Conservation (phyloP, 495 filamentous ascomycete species). For the Xylaria sp. region DNA sequence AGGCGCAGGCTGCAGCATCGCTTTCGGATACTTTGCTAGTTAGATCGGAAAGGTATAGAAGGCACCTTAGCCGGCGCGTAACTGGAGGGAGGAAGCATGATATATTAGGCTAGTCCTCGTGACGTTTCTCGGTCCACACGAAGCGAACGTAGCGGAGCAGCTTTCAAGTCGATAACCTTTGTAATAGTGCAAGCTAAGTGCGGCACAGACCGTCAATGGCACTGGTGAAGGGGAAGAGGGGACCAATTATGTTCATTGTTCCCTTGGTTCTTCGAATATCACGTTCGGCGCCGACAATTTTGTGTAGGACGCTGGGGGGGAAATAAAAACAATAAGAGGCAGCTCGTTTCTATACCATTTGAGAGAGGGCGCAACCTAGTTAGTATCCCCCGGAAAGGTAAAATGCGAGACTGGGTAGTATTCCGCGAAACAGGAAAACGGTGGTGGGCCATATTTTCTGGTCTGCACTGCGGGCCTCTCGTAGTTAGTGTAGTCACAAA, state of each 20-base stretch:
- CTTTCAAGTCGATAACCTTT: neutral
- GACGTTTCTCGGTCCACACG: conserved; percentile 16
- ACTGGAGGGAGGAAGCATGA: conserved; percentile 11
- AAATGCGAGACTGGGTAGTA: conserved; percentile 6
- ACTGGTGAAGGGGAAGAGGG: neutral
- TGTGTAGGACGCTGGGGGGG: too few relatives aligned
- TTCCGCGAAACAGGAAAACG: neutral
- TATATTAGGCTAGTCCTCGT: conserved; percentile 20
- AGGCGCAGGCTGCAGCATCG: conserved; percentile 14
- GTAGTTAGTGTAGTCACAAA: neutral
- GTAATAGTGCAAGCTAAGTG: neutral
- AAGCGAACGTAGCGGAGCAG: neutral
- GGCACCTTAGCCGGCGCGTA: conserved; percentile 10
- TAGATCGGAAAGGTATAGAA: conserved; percentile 13
- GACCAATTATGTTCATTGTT: neutral
- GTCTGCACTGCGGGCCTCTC: neutral
- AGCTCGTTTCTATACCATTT: neutral
- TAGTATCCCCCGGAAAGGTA: neutral
- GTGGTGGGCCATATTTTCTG: neutral
- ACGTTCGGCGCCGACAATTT: neutral
- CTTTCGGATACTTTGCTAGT: conserved; percentile 10
- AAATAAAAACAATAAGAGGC: neutral
- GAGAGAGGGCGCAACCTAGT: neutral
- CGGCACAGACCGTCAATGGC: neutral
- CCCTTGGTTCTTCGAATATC: neutral